Evolutionary conservation across 148 eudicot genomes (phyloP).

Genomic region (Vaccinium myrtillus): DNA sequence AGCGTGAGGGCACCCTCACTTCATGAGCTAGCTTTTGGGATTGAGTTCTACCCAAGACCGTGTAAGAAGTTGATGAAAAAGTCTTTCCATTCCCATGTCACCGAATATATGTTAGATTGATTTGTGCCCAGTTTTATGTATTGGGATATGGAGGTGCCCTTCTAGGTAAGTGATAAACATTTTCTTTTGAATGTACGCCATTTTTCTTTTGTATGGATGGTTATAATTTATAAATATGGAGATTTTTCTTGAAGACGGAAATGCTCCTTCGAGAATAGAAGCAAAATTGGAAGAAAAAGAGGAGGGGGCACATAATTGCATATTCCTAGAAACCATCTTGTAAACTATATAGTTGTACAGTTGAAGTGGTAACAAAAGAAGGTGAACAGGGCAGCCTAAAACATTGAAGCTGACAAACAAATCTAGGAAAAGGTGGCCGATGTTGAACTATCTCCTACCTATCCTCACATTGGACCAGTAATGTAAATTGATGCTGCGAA

Average conservation of each 20-base stretch:
- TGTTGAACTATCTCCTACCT: background rate
- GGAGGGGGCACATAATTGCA: background rate
- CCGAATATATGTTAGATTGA: background rate
- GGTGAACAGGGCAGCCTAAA: background rate
- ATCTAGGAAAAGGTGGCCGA: background rate
- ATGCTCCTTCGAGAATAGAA: background rate
- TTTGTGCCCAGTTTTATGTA: background rate
- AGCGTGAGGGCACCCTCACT: no score
- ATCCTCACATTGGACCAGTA: background rate
- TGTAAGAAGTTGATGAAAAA: background rate
- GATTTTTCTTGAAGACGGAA: background rate
- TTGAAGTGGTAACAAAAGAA: background rate
- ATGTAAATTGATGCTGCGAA: background rate
- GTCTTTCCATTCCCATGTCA: background rate
- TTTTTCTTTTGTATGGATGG: background rate
- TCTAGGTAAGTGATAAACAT: background rate
- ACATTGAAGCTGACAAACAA: background rate
- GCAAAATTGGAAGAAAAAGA: background rate
- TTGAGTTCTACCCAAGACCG: no score
- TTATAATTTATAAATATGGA: background rate
- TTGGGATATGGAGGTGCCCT: background rate
- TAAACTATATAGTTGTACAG: background rate
- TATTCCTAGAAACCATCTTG: background rate
- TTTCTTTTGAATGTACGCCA: background rate
- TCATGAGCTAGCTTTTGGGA: no score